Percentiles rank a stretch among this genome's conserved stretches.
Conservation (phyloP, 805 yeast genomes). For the Zygotorulaspora chibaensis region DNA sequence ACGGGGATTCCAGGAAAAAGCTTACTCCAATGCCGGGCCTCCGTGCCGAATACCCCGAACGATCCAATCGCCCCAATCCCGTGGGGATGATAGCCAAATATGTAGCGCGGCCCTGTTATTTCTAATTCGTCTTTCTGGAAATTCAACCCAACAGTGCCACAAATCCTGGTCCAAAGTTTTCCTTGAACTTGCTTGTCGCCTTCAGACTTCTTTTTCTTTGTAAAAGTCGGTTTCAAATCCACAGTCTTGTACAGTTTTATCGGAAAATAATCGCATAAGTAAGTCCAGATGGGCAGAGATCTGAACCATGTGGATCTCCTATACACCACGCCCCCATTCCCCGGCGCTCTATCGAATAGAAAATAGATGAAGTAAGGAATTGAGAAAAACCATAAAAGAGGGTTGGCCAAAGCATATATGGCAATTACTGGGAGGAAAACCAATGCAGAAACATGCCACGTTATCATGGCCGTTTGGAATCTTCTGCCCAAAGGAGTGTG, state of each 20-base stretch:
- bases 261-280: constrained; percentile 79
- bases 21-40: constrained; percentile 65
- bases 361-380: constrained; percentile 63
- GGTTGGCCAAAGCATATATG: constrained; percentile 54
- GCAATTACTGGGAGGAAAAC: constrained; percentile 47
- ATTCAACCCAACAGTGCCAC: constrained; percentile 3
- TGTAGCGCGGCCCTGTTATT: constrained; percentile 64
- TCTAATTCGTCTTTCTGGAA: constrained; percentile 31
- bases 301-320: constrained; percentile 57
- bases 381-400: constrained; percentile 62
- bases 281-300: constrained; percentile 56
- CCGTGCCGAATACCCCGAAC: constrained; percentile 77
- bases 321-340: constrained; percentile 63
- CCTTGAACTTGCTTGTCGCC: neutral
- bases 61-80: constrained; percentile 93
- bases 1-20: constrained; percentile 80
- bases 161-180: constrained; percentile 2
- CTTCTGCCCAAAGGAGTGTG: constrained; percentile 53
- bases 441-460: constrained; percentile 73
- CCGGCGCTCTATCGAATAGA: constrained; percentile 58
- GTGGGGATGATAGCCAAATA: constrained; percentile 94
- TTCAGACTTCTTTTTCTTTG: constrained; percentile 30
- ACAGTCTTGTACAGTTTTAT: constrained; percentile 61
- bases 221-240: constrained; percentile 71
- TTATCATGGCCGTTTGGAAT: constrained; percentile 60